phyloP scores from a whole-genome alignment of 495 filamentous ascomycete genomes.

The Neurospora tetrasperma region DNA sequence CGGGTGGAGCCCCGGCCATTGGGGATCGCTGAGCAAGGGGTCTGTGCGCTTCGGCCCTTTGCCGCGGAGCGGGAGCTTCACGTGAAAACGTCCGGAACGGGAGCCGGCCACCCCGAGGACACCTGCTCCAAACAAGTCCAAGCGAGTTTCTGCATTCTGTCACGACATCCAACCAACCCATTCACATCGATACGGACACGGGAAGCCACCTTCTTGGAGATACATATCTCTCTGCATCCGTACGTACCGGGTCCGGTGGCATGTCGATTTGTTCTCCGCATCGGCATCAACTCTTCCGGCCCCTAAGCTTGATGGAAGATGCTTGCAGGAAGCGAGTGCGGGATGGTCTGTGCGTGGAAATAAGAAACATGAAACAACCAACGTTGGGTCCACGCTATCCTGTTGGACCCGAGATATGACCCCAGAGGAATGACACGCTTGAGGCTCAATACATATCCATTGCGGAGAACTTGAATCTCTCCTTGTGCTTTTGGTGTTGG shows the following conservation, averaged over 20 bases:
- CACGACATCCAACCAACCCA: neutral
- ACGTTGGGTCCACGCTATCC: neutral
- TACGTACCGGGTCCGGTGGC: neutral
- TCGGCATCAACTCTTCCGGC: neutral
- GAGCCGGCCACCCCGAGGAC: neutral
- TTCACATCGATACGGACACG: neutral
- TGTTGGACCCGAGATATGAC: neutral
- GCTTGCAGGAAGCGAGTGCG: constrained; percentile 3
- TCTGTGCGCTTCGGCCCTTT: neutral
- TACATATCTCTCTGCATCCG: neutral
- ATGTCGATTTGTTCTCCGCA: neutral
- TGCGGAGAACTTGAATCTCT: neutral
- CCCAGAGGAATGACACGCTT: neutral
- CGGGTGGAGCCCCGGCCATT: neutral
- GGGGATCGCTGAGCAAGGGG: neutral
- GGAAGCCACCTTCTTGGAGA: neutral
- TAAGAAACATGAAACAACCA: constrained; percentile 12
- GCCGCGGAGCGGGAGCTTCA: neutral
- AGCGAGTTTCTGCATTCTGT: neutral
- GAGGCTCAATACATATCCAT: neutral
- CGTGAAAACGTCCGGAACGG: neutral
- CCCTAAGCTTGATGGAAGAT: neutral
- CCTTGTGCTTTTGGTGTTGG: neutral
- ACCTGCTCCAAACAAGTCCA: neutral
- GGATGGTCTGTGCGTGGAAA: constrained; percentile 2